A percentile compares a stretch with the other conserved stretches of the same genome.
phyloP scores from a whole-genome alignment of 371 early-diverging fungal species.

The Mucor plumbeus region DNA sequence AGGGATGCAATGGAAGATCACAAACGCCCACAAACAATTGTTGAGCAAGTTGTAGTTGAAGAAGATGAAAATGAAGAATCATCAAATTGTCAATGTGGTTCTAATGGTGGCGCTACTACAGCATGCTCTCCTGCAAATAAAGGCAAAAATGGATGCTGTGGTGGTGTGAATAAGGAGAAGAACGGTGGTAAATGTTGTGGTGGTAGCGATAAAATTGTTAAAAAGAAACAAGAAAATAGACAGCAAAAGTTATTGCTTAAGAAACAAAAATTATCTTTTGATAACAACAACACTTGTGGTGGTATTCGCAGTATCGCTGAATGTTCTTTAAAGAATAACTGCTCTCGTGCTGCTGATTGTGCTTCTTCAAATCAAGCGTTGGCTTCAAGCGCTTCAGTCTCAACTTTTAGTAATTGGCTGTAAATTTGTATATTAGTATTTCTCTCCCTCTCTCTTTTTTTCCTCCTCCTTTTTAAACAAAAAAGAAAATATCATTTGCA shows the following conservation, averaged over 20 bases:
- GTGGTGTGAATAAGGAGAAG: slow-evolving; percentile 30
- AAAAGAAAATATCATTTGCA: not conserved
- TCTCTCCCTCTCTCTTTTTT: not conserved
- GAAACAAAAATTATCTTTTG: not conserved
- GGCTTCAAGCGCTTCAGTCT: slow-evolving; percentile 24
- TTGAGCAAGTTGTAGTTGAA: slow-evolving; percentile 4
- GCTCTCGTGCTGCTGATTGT: slow-evolving; percentile 31
- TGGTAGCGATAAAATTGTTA: slow-evolving; percentile 15
- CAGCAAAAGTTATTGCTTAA: not conserved
- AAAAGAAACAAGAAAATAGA: slow-evolving; percentile 17
- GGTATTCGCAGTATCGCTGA: slow-evolving; percentile 19
- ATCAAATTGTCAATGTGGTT: slow-evolving; percentile 10
- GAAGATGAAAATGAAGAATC: slow-evolving; percentile 10
- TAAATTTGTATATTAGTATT: slow-evolving; percentile 15
- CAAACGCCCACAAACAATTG: not conserved
- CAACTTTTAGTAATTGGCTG: slow-evolving; percentile 27
- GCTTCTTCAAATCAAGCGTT: slow-evolving; percentile 41
- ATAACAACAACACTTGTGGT: not conserved
- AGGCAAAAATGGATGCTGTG: slow-evolving; percentile 29
- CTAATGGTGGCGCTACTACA: not conserved
- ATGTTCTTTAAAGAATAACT: slow-evolving; percentile 29
- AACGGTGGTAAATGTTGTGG: slow-evolving; percentile 32
- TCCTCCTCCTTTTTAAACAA: not conserved
- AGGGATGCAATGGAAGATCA: slow-evolving; percentile 9
- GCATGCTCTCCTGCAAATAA: slow-evolving; percentile 16